Base-by-base conservation (phyloP, 2,329 filamentous ascomycete genomes). In the Aphanoascus verrucosus region DNA sequence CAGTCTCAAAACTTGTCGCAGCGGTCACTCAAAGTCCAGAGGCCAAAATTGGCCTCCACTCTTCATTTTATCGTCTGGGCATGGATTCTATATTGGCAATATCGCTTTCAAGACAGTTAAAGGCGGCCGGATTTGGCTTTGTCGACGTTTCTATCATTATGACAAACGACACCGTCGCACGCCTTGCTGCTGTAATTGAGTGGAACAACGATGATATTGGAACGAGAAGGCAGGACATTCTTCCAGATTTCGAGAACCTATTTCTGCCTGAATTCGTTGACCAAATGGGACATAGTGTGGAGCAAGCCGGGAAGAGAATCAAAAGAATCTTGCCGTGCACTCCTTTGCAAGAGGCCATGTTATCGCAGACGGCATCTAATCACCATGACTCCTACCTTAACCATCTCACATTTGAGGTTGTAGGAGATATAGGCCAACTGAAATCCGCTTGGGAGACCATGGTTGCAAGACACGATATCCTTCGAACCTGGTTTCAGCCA, bases 31-130 rank as follows among this genome's bases (percentile, higher is more conserved):
- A 69, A 0, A 63, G 80, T 0, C 62, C 77, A 0, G 54, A 63
- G 2, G 60, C 65, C 0, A 67, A 73, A 0, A 73, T 94, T 37
- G 71, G 68, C 8, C 78, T 79, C 32, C 83, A 82, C 69, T 84
- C 82, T 0, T 88, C 88, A 0, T 85, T 95, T 56, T 82, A 85
- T 53, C 80, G 77, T n/a, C 67, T 94, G 2, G 90, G 90, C 0
- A 67, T 96, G 5, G 88, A 95, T 64, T 94, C 89, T 0, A 81
- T 95, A 23, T 85, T 84, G 6, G 87, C 86, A 0, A 94, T 95
- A 57, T 71, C 78, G 0, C 68, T 94, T 7, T 79, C 85, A 0
- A 80, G 76, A 52, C 63, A 67, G 14, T 64, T 95, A 0, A 74
- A 76, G 49, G 60, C 69, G 1, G 57, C 63, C 0, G 67, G 79